Percentiles rank a stretch among this genome's conserved stretches.
Evolutionary conservation across 208 protist genomes (phyloP).

Genomic region (Trypanosoma theileri): DNA sequence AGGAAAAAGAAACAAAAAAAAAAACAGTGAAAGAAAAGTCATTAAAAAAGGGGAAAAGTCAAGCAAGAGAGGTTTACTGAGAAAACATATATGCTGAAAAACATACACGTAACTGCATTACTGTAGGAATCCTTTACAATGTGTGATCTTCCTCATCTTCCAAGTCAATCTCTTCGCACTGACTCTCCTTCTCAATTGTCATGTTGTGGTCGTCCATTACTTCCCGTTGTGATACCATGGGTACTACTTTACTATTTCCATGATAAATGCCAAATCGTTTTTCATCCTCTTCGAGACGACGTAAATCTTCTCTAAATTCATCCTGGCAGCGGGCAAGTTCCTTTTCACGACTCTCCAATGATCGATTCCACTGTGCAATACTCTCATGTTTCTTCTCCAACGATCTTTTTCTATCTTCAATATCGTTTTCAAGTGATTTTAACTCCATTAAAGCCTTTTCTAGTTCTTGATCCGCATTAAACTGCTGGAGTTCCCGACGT

Average conservation of each 20-base stretch:
- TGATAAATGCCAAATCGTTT: conserved; percentile 51
- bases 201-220: conserved; percentile 91
- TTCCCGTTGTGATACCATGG: conserved; percentile 69
- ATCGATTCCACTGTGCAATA: conserved; percentile 66
- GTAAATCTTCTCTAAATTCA: conserved; percentile 62
- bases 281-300: conserved; percentile 62
- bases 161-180: conserved; percentile 80
- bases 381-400: conserved; percentile 69
- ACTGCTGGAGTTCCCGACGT: conserved; percentile 46
- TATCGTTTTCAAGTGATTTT: conserved; percentile 53
- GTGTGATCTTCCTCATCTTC: conserved; percentile 34
- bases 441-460: conserved; percentile 52
- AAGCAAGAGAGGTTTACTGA: neutral
- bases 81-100: neutral
- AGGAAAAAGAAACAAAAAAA: neutral
- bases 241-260: conserved; percentile 31
- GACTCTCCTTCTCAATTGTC: conserved; percentile 80
- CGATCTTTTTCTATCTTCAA: conserved; percentile 60
- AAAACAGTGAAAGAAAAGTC: neutral
- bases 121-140: neutral
- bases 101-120: too few relatives aligned
- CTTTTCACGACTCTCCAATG: conserved; percentile 68
- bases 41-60: conserved; percentile 8
- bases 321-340: conserved; percentile 70
- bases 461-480: conserved; percentile 58